Conservation (phyloP, 495 filamentous ascomycete species). For the Penicillium herquei region DNA sequence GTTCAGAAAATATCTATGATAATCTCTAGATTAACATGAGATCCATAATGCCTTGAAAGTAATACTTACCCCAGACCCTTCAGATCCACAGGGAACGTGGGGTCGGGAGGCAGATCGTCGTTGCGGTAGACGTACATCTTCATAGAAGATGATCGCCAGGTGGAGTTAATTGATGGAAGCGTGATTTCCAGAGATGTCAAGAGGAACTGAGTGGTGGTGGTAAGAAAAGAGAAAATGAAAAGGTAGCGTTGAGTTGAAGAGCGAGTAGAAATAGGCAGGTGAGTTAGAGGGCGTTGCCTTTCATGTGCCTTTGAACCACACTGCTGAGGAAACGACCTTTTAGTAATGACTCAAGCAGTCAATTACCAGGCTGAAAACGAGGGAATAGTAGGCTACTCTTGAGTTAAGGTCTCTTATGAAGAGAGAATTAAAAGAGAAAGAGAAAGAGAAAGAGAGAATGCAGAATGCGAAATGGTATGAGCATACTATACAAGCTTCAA, state of each 20-base stretch:
- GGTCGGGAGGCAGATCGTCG: slow-evolving; percentile 68
- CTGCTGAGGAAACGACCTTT: too few relatives aligned
- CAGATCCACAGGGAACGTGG: slow-evolving; percentile 60
- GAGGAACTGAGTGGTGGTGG: neutral
- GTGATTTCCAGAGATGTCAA: neutral
- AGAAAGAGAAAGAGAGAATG: neutral
- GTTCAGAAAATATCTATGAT: slow-evolving; percentile 66
- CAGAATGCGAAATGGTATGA: slow-evolving; percentile 3
- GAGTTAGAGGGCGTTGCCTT: too few relatives aligned
- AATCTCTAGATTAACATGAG: neutral
- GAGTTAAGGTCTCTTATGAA: neutral
- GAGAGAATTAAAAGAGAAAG: neutral
- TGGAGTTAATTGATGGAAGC: neutral
- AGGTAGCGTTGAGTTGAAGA: too few relatives aligned
- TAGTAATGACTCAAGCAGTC: neutral
- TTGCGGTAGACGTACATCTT: slow-evolving; percentile 68
- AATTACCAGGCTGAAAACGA: neutral
- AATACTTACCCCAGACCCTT: slow-evolving; percentile 63
- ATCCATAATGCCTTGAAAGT: neutral
- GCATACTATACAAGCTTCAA: slow-evolving; percentile 38
- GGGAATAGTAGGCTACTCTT: neutral
- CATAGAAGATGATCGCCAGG: neutral
- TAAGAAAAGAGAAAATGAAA: slow-evolving; percentile 3
- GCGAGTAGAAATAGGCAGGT: neutral
- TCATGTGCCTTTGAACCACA: too few relatives aligned